Conservation (phyloP, 2,329 filamentous ascomycete species). For the Ophiostoma australiae region DNA sequence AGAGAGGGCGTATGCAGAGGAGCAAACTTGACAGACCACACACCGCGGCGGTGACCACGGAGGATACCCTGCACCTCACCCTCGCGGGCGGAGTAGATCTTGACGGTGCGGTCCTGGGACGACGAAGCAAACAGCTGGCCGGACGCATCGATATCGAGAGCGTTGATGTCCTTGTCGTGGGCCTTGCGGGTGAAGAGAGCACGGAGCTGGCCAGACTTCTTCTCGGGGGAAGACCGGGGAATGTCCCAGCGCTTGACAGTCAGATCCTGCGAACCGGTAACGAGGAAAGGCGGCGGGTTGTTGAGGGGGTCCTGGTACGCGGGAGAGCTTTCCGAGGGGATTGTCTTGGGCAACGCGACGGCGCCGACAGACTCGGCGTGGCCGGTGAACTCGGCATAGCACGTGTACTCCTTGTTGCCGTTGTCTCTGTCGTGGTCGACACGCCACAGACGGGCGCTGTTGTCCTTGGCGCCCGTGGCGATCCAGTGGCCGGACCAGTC, state of each 20-base stretch:
- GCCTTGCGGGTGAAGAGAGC: slow-evolving; percentile 89
- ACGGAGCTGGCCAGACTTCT: slow-evolving; percentile 46
- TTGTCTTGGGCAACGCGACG: slow-evolving; percentile 69
- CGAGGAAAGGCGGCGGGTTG: slow-evolving; percentile 74
- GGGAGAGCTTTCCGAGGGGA: slow-evolving; percentile 63
- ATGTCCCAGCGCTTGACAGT: slow-evolving; percentile 95
- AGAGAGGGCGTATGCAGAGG: slow-evolving; percentile 70
- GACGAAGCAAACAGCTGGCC: slow-evolving; percentile 87
- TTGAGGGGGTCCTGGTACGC: slow-evolving; percentile 69
- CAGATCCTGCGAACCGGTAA: slow-evolving; percentile 92
- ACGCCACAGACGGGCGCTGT: slow-evolving; percentile 85
- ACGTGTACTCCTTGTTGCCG: slow-evolving; percentile 58
- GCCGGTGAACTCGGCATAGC: slow-evolving; percentile 63
- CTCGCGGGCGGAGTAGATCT: slow-evolving; percentile 89
- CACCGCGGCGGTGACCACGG: slow-evolving; percentile 85
- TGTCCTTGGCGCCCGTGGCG: slow-evolving; percentile 93
- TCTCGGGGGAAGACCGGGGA: slow-evolving; percentile 42
- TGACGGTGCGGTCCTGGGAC: slow-evolving; percentile 93
- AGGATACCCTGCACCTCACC: slow-evolving; percentile 89
- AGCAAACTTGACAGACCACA: slow-evolving; percentile 92
- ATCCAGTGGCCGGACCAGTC: slow-evolving; percentile 98
- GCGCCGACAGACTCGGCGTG: slow-evolving; percentile 93
- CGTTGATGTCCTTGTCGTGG: slow-evolving; percentile 98
- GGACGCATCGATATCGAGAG: slow-evolving; percentile 72
- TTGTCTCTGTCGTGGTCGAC: slow-evolving; percentile 55